Conservation (phyloP, 441 rosid genomes). For the Omphalea diandra region DNA sequence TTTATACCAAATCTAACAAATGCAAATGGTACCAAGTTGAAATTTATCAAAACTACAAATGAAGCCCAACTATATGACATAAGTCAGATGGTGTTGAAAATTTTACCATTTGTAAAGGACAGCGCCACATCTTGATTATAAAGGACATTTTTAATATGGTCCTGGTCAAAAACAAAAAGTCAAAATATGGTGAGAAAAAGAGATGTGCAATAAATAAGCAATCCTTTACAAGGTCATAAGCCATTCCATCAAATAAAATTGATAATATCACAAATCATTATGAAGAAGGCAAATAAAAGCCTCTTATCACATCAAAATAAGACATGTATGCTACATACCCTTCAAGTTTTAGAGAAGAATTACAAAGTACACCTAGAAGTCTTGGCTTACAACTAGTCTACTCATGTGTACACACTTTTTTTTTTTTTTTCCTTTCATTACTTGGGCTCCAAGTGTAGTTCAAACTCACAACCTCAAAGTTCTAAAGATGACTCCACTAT, state of each 20-base stretch:
- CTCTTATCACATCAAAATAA: neutral
- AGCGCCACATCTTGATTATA: neutral
- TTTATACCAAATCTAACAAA: neutral
- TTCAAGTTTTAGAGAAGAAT: neutral
- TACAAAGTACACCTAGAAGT: neutral
- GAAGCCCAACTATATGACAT: neutral
- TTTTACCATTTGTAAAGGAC: neutral
- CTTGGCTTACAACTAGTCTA: too few relatives aligned
- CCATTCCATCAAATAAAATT: neutral
- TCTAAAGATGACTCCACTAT: too few relatives aligned
- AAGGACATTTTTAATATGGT: neutral
- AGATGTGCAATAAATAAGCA: neutral
- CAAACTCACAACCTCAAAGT: too few relatives aligned
- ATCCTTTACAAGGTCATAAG: neutral
- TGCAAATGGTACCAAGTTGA: neutral
- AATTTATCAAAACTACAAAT: neutral
- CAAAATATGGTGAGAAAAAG: neutral
- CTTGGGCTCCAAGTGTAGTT: too few relatives aligned
- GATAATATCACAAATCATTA: neutral
- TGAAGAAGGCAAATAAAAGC: neutral
- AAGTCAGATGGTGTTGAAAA: neutral
- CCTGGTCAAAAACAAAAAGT: neutral
- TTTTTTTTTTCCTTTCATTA: too few relatives aligned
- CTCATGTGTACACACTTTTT: too few relatives aligned
- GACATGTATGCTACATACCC: neutral